Evolutionary conservation across 2,329 filamentous ascomycete genomes (phyloP), one percentile per base, ranked within the genome.

Genomic region (Elsinoe perseae): DNA sequence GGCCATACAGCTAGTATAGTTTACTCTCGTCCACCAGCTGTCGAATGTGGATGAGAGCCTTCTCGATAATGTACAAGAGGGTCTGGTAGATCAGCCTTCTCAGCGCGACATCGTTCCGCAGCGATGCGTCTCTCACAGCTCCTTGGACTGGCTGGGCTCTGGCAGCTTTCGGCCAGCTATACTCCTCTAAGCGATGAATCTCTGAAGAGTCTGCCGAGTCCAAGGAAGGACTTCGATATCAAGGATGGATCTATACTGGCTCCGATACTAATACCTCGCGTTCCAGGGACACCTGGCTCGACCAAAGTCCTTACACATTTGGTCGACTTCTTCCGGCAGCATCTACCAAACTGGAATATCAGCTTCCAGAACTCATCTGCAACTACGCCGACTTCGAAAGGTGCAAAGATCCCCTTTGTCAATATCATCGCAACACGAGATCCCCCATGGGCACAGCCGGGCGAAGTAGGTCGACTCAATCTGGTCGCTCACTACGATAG

Each of bases 401-500:
- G 83, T 57, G 77, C 77, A 56, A 77, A 87, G 5, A 76, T 97
- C 0, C 89, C 89, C 0, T 97, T 98, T 69, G 76, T 81, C 55
- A 98, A 96, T 68, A 77, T 97, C 57, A 87, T 97, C 59, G 84
- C 92, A 57, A 86, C 83, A 32, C 82, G 91, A 55, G 92, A 97
- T 70, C 93, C 93, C 52, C 93, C 93, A 1, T 93, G 89, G 82
- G 76, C 84, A 0, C 73, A 77, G 4, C 70, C 74, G 0, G 92
- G 91, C 1, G 85, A 96, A 62, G 84, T 93, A 2, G 84, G 85
- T 40, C 77, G 90, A 50, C 73, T 97, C 66, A 92, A 89, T 12
- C 78, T 98, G 56, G 93, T 92, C 5, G 93, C 93, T 38, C 93
- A 98, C 69, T 97, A 95, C 69, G 93, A 98, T 65, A 91, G 84